Evolutionary conservation across 2,329 filamentous ascomycete genomes (phyloP).

Genomic region (Sphaerostilbella broomeana): DNA sequence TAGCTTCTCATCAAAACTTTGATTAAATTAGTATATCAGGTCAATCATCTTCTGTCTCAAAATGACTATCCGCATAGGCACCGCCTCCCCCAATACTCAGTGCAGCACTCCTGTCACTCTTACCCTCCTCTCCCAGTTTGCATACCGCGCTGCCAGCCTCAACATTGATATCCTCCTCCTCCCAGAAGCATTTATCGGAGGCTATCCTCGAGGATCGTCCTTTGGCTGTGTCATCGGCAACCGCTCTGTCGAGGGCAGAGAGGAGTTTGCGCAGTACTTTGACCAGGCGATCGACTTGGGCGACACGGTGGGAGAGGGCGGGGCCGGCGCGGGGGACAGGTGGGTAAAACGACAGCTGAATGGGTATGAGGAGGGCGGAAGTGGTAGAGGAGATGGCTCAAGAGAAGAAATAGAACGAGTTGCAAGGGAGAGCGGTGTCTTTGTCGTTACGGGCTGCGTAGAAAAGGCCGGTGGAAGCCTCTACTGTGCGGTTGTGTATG

Average conservation of each 20-base stretch:
- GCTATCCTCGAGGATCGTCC: slow-evolving; percentile 74
- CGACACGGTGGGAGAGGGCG: slow-evolving; percentile 55
- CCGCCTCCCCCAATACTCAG: slow-evolving; percentile 48
- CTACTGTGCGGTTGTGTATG: slow-evolving; percentile 78
- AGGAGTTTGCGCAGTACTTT: slow-evolving; percentile 80
- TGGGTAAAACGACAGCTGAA: slow-evolving; percentile 61
- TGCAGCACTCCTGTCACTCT: slow-evolving; percentile 55
- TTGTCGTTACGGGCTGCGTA: slow-evolving; percentile 72
- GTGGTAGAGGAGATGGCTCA: slow-evolving; percentile 49
- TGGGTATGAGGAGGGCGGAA: slow-evolving; percentile 15
- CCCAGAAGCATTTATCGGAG: slow-evolving; percentile 86
- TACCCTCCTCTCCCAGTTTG: slow-evolving; percentile 55
- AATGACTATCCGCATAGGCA: slow-evolving; percentile 44
- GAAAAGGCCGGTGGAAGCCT: slow-evolving; percentile 75
- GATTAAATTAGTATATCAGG: too few relatives aligned
- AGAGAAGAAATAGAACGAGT: slow-evolving; percentile 73
- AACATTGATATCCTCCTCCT: slow-evolving; percentile 69
- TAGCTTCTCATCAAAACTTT: too few relatives aligned
- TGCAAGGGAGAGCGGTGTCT: slow-evolving; percentile 70
- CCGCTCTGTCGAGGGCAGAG: slow-evolving; percentile 61
- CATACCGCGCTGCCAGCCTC: slow-evolving; percentile 52
- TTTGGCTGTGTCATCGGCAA: slow-evolving; percentile 72
- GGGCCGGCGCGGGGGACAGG: slow-evolving; percentile 60
- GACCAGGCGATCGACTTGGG: slow-evolving; percentile 74
- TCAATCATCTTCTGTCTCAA: too few relatives aligned